Evolutionary conservation across 1,284 basidiomycete species (phyloP).

Genomic region (Austroboletus niveus): DNA sequence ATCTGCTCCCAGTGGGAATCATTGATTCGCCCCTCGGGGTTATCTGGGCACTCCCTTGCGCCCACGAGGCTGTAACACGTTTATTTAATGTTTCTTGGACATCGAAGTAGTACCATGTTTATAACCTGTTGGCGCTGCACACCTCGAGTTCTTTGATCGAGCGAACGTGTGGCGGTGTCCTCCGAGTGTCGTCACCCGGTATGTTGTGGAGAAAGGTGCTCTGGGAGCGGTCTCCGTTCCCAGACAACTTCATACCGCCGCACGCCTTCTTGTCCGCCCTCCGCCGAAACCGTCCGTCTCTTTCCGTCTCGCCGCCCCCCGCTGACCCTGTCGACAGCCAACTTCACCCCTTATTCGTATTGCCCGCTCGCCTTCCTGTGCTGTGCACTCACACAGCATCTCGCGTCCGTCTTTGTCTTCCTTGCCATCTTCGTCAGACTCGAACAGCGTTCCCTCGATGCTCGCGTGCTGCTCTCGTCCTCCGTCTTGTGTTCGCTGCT

Average conservation of each 20-base stretch:
- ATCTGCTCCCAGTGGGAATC: slow-evolving; percentile 22
- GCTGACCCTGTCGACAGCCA: slow-evolving; percentile 48
- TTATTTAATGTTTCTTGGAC: slow-evolving; percentile 31
- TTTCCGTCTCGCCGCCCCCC: slow-evolving; percentile 1
- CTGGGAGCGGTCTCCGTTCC: slow-evolving; percentile 76
- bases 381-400: slow-evolving; percentile 82
- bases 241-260: slow-evolving; percentile 88
- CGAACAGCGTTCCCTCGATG: slow-evolving; percentile 61
- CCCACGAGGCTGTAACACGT: slow-evolving; percentile 35
- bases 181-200: slow-evolving; percentile 2
- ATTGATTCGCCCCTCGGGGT: slow-evolving; percentile 35
- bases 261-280: slow-evolving; percentile 77
- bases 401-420: slow-evolving; percentile 80
- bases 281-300: slow-evolving; percentile 66
- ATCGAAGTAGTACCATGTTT: slow-evolving; percentile 18
- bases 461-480: slow-evolving; percentile 67
- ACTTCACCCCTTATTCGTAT: slow-evolving; percentile 75
- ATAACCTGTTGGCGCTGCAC: neutral
- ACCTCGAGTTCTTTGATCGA: slow-evolving; percentile 22
- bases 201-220: slow-evolving; percentile 78
- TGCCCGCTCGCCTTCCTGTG: slow-evolving; percentile 70
- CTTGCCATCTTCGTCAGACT: slow-evolving; percentile 77
- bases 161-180: slow-evolving; percentile 2
- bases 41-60: slow-evolving; percentile 23
- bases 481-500: slow-evolving; percentile 58